Evolutionary conservation across 2,329 filamentous ascomycete genomes (phyloP), one percentile per base, ranked within the genome.

Genomic region (Pleurostoma richardsiae): DNA sequence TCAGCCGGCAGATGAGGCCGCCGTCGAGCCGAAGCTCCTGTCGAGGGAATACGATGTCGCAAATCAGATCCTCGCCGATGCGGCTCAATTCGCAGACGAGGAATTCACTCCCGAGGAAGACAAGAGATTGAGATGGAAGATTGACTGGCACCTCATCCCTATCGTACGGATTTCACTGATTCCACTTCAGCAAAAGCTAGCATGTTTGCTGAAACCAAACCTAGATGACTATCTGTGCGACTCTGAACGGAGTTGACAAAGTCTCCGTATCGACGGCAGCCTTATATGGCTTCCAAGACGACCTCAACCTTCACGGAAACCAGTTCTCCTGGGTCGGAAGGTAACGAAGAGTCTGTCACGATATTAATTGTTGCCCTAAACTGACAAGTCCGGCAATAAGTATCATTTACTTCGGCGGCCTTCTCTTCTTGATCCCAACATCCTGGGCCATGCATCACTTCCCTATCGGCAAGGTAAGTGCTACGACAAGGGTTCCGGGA

Each of bases 211-310:
- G 19, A 19, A 19, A 19, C 19, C 19, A 36, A 36, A 36, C 8
- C 33, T 36, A 36, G 33, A 36, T 36, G 33, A 36, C 33, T 8
- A n/a, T 36, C 8, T 36, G 33, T n/a, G 33, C 33, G n/a, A 36
- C 33, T 8, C 33, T 36, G 8, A 36, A 36, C n/a, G 33, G 33
- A 36, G 33, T 36, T 36, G 33, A 36, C 33, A 36, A 36, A n/a
- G 33, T 36, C 33, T 36, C 33, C 33, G 33, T 36, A 8, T 36
- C 33, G 8, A 36, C 33, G 33, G 33, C 33, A n/a, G 33, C 33
- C 8, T 8, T 88, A 4, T 86, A 85, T 55, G 73, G 75, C 2
- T 55, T 90, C 42, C 79, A 86, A 61, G 64, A 73, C 45, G 84
- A 87, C 52, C 70, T 88, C 4, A 69, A 73, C 10, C 66, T 90